Evolutionary conservation across 2,329 filamentous ascomycete species (phyloP), one percentile per base, ranked within the genome.

Genomic region (Magnaporthiopsis poae): DNA sequence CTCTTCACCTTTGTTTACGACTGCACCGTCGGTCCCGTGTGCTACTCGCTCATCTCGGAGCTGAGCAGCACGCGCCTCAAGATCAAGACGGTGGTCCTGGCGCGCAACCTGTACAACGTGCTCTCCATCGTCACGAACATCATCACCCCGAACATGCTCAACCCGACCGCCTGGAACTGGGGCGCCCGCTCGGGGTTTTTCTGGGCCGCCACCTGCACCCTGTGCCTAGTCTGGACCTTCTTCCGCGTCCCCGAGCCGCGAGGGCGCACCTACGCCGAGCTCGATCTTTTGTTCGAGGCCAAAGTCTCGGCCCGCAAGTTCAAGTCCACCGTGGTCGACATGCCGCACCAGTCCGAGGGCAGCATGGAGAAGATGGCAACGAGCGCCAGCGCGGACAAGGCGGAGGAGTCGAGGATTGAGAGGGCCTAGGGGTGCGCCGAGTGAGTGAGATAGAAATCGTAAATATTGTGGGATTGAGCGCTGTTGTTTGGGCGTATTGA

Each of bases 231-330:
- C 0, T 86, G 84, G 77, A 77, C 80, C 0, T 84, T 76, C 69
- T 83, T 82, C 71, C 81, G 80, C 27, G 73, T 84, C 9, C 82
- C 82, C 5, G 84, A 86, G 72, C 63, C 63, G 9, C n/a, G 31
- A 15, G 65, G 60, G 25, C 63, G 68, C 12, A 69, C 68, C 3
- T 69, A 63, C 27, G 68, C 63, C 5, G 68, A 69, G 61, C 63
- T 69, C 2, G 68, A 69, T 61, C 18, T 68, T 12, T 31, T 69
- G 11, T 69, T 69, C 61, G 73, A 79, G 63, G 74, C 75, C 66
- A 70, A 69, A n/a, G 64, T 73, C 70, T 64, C 69, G 66, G 61
- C 66, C 46, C 18, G 67, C 35, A 66, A 63, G 29, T 72, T 72
- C 9, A n/a, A 31, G 12, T 18, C 15, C 36, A 64, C 62, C 33